Evolutionary conservation across 306 rosid genomes (phyloP).

Genomic region (Nissolia schottii): DNA sequence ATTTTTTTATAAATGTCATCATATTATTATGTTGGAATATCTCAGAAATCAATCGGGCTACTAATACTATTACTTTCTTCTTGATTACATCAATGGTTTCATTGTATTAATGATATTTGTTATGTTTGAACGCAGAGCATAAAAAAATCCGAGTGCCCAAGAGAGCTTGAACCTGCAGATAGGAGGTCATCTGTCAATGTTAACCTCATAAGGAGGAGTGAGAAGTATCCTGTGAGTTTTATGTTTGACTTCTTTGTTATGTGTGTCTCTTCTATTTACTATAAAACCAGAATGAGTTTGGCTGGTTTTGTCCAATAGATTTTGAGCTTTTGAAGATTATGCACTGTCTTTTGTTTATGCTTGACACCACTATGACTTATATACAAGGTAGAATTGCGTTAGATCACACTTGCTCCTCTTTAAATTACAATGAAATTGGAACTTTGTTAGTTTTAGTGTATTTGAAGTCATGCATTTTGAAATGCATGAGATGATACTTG

Average conservation of each 20-base stretch:
- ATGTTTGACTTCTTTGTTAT: neutral
- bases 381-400: neutral
- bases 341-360: neutral
- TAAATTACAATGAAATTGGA: neutral
- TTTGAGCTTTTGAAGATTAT: neutral
- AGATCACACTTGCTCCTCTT: neutral
- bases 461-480: neutral
- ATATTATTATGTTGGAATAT: neutral
- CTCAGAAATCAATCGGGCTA: neutral
- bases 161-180: constrained; percentile 74
- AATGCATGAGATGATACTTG: neutral
- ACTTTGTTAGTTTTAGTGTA: neutral
- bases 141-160: constrained; percentile 69
- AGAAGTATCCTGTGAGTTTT: constrained; percentile 60
- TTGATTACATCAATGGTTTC: neutral
- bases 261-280: neutral
- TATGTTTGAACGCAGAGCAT: constrained; percentile 53
- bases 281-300: neutral
- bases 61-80: neutral
- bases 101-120: neutral
- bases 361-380: neutral
- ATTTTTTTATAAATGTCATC: neutral
- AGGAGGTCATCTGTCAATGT: constrained; percentile 64
- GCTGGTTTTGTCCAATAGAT: neutral
- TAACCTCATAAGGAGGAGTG: constrained; percentile 62